Evolutionary conservation across 2,329 filamentous ascomycete genomes (phyloP), one percentile per base, ranked within the genome.

Genomic region (Neoarthrinium moseri): DNA sequence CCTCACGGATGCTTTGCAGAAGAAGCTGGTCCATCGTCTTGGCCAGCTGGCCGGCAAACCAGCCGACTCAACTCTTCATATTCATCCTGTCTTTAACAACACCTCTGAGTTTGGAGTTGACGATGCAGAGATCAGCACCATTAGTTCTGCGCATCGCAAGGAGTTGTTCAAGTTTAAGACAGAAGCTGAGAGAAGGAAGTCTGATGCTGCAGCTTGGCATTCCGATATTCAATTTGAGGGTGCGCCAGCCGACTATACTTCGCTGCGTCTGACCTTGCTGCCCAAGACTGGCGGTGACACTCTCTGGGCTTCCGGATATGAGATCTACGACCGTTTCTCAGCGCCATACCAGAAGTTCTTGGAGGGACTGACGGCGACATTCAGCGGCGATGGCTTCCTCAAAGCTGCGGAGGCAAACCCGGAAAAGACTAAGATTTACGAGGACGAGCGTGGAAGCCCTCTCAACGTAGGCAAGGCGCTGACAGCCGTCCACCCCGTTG

Each of bases 291-390:
- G 80, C 6, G 74, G 80, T 18, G 56, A 84, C 55, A 82, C 81
- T 11, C 70, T 84, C 5, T 84, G 80, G 79, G 80, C 80, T 0
- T 81, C 77, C 1, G 80, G 78, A 2, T 84, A 84, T 51, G 80
- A 83, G 43, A 56, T 81, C 13, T 83, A 80, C 45, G 80, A 83
- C 54, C 70, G 77, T 4, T 66, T 82, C 35, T 77, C 72, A 2
- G 58, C 65, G 8, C 63, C 75, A 0, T 77, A 77, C 49, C 73
- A 74, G 50, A 66, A 68, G 36, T 77, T 81, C 55, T 66, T 81
- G 23, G 77, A 81, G 46, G 59, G 64, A 0, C 55, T 81, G 5
- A 80, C 74, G 0, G 77, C 71, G 0, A 76, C 71, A 0, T 78
- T 70, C 41, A 60, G 56, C 6, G 66, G 65, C 5, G 55, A 64